phyloP scores from a whole-genome alignment of 2,329 filamentous ascomycete genomes.

The Curvularia hawaiiensis region DNA sequence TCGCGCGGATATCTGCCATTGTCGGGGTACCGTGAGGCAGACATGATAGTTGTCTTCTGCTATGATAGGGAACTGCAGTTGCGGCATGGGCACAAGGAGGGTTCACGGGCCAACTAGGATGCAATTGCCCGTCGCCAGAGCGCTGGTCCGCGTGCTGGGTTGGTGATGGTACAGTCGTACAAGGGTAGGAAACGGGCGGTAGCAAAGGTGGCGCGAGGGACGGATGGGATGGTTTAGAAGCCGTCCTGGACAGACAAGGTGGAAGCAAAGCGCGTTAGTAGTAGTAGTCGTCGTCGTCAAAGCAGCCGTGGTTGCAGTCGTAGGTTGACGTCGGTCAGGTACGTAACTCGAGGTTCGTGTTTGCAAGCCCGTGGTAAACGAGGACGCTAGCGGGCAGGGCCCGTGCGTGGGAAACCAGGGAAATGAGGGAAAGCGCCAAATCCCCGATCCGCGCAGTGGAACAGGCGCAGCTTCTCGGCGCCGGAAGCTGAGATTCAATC shows the following conservation, averaged over 20 bases:
- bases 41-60: slow-evolving; percentile 32
- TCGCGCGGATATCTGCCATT: slow-evolving; percentile 49
- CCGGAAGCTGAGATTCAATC: slow-evolving; percentile 40
- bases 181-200: background rate
- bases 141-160: slow-evolving; percentile 1
- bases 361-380: slow-evolving; percentile 18
- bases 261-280: background rate
- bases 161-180: background rate
- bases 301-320: slow-evolving; percentile 3
- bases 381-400: slow-evolving; percentile 22
- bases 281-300: too few relatives aligned
- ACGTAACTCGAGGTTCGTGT: slow-evolving; percentile 19
- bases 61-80: slow-evolving; percentile 8
- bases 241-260: background rate
- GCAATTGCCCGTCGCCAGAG: slow-evolving; percentile 2
- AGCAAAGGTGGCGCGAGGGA: background rate
- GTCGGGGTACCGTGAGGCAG: slow-evolving; percentile 44
- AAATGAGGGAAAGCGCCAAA: slow-evolving; percentile 28
- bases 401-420: slow-evolving; percentile 18
- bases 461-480: slow-evolving; percentile 36
- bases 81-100: slow-evolving; percentile 23
- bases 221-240: background rate
- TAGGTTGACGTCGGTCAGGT: slow-evolving; percentile 17
- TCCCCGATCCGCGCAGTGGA: slow-evolving; percentile 32
- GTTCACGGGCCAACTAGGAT: slow-evolving; percentile 1